These are phyloP conservation scores for Fusarium tuaranense DNA, from an alignment of 2,329 filamentous ascomycete species.

Conservation along the genomic window DNA sequence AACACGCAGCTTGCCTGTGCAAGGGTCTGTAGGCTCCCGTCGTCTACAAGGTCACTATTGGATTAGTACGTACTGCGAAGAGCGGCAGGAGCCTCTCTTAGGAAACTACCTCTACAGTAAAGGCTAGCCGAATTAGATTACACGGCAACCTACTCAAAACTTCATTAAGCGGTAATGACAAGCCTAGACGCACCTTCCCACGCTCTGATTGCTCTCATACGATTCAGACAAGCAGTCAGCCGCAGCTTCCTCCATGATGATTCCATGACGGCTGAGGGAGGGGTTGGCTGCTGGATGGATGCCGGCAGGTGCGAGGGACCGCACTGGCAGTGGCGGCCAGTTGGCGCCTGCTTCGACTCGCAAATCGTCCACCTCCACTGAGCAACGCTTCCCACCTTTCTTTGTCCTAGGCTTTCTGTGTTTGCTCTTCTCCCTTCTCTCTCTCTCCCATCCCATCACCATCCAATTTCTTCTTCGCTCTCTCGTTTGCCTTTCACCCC, in stretches of 20 bases:
- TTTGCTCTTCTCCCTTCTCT: constrained; percentile 21
- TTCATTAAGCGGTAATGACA: not conserved
- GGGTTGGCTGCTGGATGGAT: not conserved
- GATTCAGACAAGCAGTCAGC: not conserved
- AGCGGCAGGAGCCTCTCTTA: not conserved
- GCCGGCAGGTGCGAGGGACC: constrained; percentile 1
- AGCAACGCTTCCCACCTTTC: constrained; percentile 9
- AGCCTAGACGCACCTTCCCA: not conserved
- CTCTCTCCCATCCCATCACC: not conserved
- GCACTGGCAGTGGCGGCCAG: constrained; percentile 5
- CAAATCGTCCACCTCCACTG: constrained; percentile 10
- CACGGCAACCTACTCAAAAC: not conserved
- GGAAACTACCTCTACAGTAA: not conserved
- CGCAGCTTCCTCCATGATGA: not conserved
- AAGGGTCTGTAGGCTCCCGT: not conserved
- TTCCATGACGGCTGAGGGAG: not conserved
- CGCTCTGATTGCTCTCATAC: not conserved
- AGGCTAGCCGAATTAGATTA: not conserved
- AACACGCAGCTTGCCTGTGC: not conserved
- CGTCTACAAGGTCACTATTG: not conserved
- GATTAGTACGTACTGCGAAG: not conserved
- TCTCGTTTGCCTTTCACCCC: too few species aligned
- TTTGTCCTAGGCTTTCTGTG: constrained; percentile 3
- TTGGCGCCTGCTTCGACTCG: not conserved
- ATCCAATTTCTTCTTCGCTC: not conserved